Evolutionary conservation across 176 grass and related monocot genomes (phyloP), one percentile per base, ranked within the genome.

Genomic region (Oryza punctata): DNA sequence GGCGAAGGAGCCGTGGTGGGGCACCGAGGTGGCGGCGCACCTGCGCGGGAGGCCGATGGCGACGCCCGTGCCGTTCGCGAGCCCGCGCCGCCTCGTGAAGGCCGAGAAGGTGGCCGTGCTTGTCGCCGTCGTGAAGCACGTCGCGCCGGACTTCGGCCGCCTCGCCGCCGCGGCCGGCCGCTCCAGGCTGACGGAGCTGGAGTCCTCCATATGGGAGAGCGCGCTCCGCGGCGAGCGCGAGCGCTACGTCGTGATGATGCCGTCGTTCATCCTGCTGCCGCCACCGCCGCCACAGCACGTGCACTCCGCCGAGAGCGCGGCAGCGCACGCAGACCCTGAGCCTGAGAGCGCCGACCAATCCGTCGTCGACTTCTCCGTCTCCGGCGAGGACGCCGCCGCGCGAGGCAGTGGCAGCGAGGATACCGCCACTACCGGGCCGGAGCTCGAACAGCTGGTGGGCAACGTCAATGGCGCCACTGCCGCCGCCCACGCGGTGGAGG

Each of bases 121-220:
- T 6, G 81, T 83, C 1, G 37, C 81, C 26, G 21, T 54, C 11
- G 70, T 83, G 7, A 83, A 65, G 81, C 70, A 83, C 70, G 49
- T 47, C n/a, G 5, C 80, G 37, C 81, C 81, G 18, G 59, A 83
- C 27, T 35, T 74, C 26, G 12, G 1, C 3, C 9, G 18, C 5
- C 1, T 82, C 37, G 3, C 35, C 59, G 7, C 6, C 18, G 69
- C 11, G 6, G 10, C 41, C 5, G 3, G 18, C 10, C 14, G 3
- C 15, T 21, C 12, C 10, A 6, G 21, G 26, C 3, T 82, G 6
- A 47, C 57, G 16, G 16, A 3, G 10, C 1, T 7, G 0, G 80
- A 82, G 26, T 19, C 18, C 7, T 4, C 27, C 1, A 1, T 65
- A 6, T 82, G 81, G 81, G 44, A 30, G 11, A 14, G 19, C 57